Evolutionary conservation across 768 basidiomycete species (phyloP), one percentile per base, ranked within the genome.

Genomic region (Plicaturopsis crispa): DNA sequence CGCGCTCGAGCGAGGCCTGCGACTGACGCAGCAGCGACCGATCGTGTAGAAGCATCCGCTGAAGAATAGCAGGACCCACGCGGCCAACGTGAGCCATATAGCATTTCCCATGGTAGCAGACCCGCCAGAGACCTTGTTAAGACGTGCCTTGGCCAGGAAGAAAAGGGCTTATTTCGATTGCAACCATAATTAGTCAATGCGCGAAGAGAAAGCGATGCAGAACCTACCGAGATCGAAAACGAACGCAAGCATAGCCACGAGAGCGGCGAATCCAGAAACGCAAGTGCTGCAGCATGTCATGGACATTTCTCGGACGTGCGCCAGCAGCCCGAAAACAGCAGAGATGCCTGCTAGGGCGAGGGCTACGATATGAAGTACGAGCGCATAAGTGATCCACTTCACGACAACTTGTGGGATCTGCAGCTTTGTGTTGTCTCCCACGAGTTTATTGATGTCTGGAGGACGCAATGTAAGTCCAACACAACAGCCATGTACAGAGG

Each of bases 331-430:
- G 46, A 94, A 86, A 24, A 92, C 37, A 20, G 86, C 70, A 2
- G 88, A 75, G 19, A 75, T 66, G 11, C 72, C 82, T 6, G 89
- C 75, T 24, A 84, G 70, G 10, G 59, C 74, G 40, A 97, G 78
- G 12, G 89, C 94, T 41, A 91, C 79, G 43, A 96, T 78, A 55
- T 98, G 93, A 12, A 98, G 72, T 46, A 97, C 78, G 47, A 99
- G 79, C 17, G 80, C 81, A 52, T 94, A 94, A 7, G 96, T 98
- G 54, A 97, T 66, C 89, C 93, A 97, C 66, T 96, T 94, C 44
- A 92, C 84, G 35, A 80, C 72, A 5, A 89, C 75, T 40, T 78
- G 66, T 2, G 92, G 90, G 36, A 97, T 87, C 48, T 88, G 58
- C 24, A 93, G 61, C 19, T 66, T 50, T 2, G 74, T 63, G 3